These are phyloP conservation scores for Nepenthes gracilis DNA, from an alignment of 148 eudicot genomes.

Conservation along the genomic window DNA sequence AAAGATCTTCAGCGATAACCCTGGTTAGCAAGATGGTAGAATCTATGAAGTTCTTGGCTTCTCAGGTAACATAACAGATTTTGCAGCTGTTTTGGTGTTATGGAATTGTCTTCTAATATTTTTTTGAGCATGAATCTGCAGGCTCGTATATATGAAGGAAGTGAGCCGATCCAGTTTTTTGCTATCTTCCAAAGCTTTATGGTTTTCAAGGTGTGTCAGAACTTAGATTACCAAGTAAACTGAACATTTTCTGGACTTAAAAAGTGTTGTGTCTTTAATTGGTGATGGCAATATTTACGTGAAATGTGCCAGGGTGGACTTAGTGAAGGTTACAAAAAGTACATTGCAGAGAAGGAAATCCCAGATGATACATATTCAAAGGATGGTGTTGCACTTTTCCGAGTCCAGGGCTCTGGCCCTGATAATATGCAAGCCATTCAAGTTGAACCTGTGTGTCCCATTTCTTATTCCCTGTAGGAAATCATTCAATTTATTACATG, in stretches of 20 bases:
- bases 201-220: slow-evolving; percentile 59
- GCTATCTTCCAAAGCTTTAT: slow-evolving; percentile 90
- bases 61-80: slow-evolving; percentile 45
- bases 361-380: slow-evolving; percentile 64
- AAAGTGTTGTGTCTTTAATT: neutral
- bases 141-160: slow-evolving; percentile 83
- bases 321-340: slow-evolving; percentile 59
- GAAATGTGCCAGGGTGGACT: slow-evolving; percentile 58
- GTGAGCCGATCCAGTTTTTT: slow-evolving; percentile 81
- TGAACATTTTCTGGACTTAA: neutral
- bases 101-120: slow-evolving; percentile 13
- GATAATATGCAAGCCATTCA: slow-evolving; percentile 95
- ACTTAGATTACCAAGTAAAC: neutral
- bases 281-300: slow-evolving; percentile 4
- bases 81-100: neutral
- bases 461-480: slow-evolving; percentile 1
- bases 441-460: slow-evolving; percentile 60
- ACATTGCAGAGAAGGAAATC: slow-evolving; percentile 43
- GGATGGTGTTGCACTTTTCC: slow-evolving; percentile 60
- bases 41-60: slow-evolving; percentile 64
- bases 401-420: slow-evolving; percentile 85
- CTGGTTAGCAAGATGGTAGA: slow-evolving; percentile 86
- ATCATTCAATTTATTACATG: neutral
- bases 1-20: slow-evolving; percentile 59
- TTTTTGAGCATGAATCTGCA: slow-evolving; percentile 18